Conservation (phyloP, 352 stramenopile genomes). For the Pythium grandisporangium region DNA sequence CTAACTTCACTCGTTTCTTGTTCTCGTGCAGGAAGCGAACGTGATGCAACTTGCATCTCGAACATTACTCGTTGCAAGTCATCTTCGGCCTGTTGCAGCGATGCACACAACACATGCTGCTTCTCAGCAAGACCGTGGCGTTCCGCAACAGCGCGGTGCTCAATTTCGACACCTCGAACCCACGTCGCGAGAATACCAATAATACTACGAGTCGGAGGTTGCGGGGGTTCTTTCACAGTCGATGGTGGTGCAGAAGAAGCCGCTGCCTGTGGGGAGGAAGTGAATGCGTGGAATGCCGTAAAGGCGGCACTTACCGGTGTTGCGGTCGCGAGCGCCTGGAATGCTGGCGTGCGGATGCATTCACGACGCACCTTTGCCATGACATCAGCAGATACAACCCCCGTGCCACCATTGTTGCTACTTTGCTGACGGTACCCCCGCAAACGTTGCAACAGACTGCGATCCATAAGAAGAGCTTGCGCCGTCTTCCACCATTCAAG, state of each 20-base stretch:
- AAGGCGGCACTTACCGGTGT: slow-evolving; percentile 6
- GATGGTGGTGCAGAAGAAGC: too few species aligned
- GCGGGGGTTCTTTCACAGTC: neutral
- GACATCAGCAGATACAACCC: slow-evolving; percentile 52
- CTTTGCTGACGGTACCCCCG: slow-evolving; percentile 37
- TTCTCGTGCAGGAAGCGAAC: slow-evolving; percentile 53
- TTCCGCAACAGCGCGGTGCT: slow-evolving; percentile 57
- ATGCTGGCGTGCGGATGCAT: slow-evolving; percentile 41
- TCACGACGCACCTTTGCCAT: slow-evolving; percentile 74
- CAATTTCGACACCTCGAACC: slow-evolving; percentile 66
- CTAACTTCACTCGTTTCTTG: slow-evolving; percentile 42
- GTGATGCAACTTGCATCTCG: slow-evolving; percentile 46
- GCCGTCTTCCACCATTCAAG: slow-evolving; percentile 75
- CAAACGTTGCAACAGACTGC: slow-evolving; percentile 46
- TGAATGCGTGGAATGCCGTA: too few species aligned
- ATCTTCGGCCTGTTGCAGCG: slow-evolving; percentile 19
- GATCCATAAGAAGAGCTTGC: slow-evolving; percentile 75
- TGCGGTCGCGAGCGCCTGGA: slow-evolving; percentile 18
- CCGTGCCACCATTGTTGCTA: too few species aligned
- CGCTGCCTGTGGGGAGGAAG: too few species aligned
- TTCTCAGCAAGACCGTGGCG: slow-evolving; percentile 42
- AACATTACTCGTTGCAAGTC: slow-evolving; percentile 36
- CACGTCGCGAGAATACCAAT: slow-evolving; percentile 48
- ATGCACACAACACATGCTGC: slow-evolving; percentile 34
- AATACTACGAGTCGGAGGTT: slow-evolving; percentile 13